Conservation (phyloP, 441 rosid genomes). For the Hura crepitans region DNA sequence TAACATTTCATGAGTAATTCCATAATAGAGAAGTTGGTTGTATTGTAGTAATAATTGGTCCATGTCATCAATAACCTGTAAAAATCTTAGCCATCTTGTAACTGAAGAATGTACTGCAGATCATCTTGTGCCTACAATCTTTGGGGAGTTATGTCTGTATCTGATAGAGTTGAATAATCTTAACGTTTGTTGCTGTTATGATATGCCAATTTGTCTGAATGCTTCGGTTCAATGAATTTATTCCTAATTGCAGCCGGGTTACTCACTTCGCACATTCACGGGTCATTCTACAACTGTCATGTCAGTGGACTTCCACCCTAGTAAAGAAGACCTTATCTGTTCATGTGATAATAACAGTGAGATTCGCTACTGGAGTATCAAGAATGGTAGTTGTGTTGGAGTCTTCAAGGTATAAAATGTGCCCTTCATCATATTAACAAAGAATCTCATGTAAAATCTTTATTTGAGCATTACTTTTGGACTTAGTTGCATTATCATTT, state of each 20-base stretch:
- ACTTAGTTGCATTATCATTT: not conserved
- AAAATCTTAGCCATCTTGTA: not conserved
- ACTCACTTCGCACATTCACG: slow-evolving; percentile 47
- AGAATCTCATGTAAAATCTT: not conserved
- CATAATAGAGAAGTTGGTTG: not conserved
- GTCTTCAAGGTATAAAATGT: slow-evolving; percentile 45
- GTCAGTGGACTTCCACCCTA: slow-evolving; percentile 73
- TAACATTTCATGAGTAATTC: not conserved
- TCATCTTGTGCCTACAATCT: not conserved
- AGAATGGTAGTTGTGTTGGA: slow-evolving; percentile 55
- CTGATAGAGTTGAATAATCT: not conserved
- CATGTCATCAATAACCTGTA: not conserved
- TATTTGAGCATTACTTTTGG: not conserved
- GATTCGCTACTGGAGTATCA: slow-evolving; percentile 71
- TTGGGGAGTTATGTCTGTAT: not conserved
- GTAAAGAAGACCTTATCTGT: slow-evolving; percentile 57
- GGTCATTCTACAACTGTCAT: slow-evolving; percentile 56
- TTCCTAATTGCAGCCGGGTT: slow-evolving; percentile 47
- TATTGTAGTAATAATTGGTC: not conserved
- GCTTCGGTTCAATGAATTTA: slow-evolving; percentile 4
- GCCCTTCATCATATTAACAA: not conserved
- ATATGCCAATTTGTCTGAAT: not conserved
- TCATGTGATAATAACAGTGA: slow-evolving; percentile 59
- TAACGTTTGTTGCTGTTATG: not conserved
- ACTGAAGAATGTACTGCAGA: not conserved